Base-by-base conservation (phyloP, 306 rosid species). In the Hylodesmum podocarpum region DNA sequence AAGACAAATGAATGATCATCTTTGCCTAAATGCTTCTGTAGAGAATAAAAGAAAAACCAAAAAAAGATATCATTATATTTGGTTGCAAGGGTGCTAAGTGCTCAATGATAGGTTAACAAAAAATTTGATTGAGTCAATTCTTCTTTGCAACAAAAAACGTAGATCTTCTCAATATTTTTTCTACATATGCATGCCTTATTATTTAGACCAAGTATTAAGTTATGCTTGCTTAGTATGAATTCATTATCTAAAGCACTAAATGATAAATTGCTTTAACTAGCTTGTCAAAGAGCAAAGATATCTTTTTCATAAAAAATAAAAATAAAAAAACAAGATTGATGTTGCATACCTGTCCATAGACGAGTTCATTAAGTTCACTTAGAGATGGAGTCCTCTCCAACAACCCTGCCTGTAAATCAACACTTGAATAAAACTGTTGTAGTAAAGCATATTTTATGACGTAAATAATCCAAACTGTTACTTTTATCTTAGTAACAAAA, bases 371-470 rank as follows among this genome's bases (percentile, higher is more conserved):
- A 41, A 95, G 86, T 46, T 90, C 97, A 88, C 97, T 95, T 37
- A 95, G 83, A 65, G 98, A 95, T 16, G 98, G 97, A 57, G 96
- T 88, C 84, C 93, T 92, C 92, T 92, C 98, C 90, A 95, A 59
- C 76, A 95, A 40, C 68, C 82, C 81, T 70, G 97, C 97, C 98
- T 92, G 91, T 78, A 61, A 75, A 69, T 83, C 78, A 77, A 78
- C 54, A 87, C 79, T 63, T 73, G 47, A 55, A 84, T 86, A 78
- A 81, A 81, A 72, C 18, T 76, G 62, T 41, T 16, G 78, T 18
- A 13, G 65, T 22, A 22, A 47, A 80, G 19, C 70, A 31, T 24
- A 64, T 58, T 59, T 58, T 47, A 59, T 61, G 46, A 28, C 49
- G 11, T 58, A 59, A 27, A 49, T 46, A 75, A 58, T 19, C 51